Evolutionary conservation across 768 basidiomycete genomes (phyloP).

Genomic region (Dendrothele bispora): DNA sequence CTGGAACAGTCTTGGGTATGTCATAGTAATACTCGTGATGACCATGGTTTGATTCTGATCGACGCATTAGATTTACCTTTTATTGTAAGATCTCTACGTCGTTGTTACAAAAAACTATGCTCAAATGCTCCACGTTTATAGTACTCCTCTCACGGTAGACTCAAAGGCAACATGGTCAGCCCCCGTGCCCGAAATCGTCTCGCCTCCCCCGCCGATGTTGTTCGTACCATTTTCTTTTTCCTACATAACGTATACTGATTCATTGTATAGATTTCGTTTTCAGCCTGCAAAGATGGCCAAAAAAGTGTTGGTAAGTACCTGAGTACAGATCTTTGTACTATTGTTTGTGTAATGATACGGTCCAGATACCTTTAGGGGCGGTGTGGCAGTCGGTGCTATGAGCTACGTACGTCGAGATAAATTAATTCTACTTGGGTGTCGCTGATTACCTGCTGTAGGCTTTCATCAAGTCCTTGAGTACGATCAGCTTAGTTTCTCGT

Average conservation of each 20-base stretch:
- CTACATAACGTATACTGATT: not conserved
- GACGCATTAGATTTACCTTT: conserved; percentile 46
- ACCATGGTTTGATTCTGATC: not conserved
- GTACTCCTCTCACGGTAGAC: conserved; percentile 59
- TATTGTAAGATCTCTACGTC: conserved; percentile 32
- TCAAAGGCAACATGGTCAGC: conserved; percentile 45
- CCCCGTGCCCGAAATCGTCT: conserved; percentile 36
- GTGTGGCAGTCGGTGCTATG: conserved; percentile 76
- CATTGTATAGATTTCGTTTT: conserved; percentile 59
- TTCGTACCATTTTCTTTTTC: conserved; percentile 20
- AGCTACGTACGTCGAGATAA: conserved; percentile 70
- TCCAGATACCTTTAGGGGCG: conserved; percentile 59
- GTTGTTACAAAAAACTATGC: not conserved
- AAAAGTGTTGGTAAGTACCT: conserved; percentile 48
- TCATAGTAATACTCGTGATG: conserved; percentile 3
- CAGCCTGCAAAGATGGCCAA: conserved; percentile 70
- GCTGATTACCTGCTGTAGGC: conserved; percentile 41
- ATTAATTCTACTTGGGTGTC: too few species aligned
- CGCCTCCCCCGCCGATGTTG: conserved; percentile 70
- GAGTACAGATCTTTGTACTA: not conserved
- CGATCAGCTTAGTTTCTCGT: conserved; percentile 11
- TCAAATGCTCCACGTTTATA: conserved; percentile 17
- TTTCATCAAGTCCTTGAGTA: conserved; percentile 54
- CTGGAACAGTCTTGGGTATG: conserved; percentile 52
- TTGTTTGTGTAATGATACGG: not conserved